phyloP scores from a whole-genome alignment of 257 asterid species.

The Misopates orontium region DNA sequence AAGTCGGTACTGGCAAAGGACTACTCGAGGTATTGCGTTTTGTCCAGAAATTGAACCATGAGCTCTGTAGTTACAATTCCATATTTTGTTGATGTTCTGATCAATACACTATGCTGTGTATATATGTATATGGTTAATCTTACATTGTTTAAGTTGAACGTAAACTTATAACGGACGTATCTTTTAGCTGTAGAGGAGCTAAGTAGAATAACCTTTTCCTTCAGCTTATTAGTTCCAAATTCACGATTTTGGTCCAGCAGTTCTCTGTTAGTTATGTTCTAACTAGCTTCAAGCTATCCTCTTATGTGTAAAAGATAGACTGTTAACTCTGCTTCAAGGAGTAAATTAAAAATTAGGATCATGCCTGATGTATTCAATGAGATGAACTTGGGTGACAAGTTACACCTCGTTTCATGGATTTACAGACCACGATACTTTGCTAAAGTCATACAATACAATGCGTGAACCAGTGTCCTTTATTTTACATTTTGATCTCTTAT shows the following conservation, averaged over 20 bases:
- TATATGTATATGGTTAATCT: not conserved
- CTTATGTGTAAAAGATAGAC: not conserved
- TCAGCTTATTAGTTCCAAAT: not conserved
- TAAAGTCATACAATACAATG: conserved; percentile 12
- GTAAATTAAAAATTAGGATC: not conserved
- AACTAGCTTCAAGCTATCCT: not conserved
- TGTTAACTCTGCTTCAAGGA: not conserved
- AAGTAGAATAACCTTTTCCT: not conserved
- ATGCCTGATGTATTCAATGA: not conserved
- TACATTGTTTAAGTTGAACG: not conserved
- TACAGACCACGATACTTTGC: not conserved
- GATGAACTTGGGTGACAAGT: no score
- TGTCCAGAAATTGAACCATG: conserved; percentile 3
- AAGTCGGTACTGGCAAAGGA: conserved; percentile 83
- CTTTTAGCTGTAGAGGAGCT: not conserved
- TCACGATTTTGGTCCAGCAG: not conserved
- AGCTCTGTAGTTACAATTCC: not conserved
- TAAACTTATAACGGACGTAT: not conserved
- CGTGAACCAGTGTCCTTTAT: no score
- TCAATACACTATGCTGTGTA: not conserved
- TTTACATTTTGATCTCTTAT: no score
- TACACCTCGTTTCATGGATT: no score
- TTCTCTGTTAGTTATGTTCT: not conserved
- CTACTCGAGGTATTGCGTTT: conserved; percentile 45
- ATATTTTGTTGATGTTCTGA: no score